These are phyloP conservation scores for Entophlyctis helioformis DNA, from an alignment of 192 early-diverging fungal genomes.

Conservation along the genomic window DNA sequence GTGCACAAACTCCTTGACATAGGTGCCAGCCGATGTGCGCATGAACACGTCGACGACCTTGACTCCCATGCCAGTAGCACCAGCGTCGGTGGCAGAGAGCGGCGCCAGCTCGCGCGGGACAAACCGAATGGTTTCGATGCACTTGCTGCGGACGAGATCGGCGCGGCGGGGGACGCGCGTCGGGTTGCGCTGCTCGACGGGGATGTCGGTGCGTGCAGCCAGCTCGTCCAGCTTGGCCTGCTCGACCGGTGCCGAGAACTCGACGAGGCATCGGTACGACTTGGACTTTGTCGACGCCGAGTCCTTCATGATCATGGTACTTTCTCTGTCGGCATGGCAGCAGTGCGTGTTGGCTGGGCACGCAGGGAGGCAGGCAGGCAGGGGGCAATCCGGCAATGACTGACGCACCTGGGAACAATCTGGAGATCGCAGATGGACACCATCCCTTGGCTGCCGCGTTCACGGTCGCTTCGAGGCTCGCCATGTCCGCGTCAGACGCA, in stretches of 20 bases:
- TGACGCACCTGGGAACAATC: constrained; percentile 16
- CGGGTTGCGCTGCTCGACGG: constrained; percentile 31
- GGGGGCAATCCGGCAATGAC: too few relatives aligned
- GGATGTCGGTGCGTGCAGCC: constrained; percentile 11
- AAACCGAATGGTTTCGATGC: constrained; percentile 17
- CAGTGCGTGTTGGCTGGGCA: too few relatives aligned
- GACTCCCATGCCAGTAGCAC: background rate
- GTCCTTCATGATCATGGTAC: constrained; percentile 26
- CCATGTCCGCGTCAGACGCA: constrained; percentile 11
- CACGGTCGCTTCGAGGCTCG: constrained; percentile 15
- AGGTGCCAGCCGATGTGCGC: constrained; percentile 79
- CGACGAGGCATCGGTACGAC: constrained; percentile 23
- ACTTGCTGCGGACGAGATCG: constrained; percentile 30
- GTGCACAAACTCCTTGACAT: constrained; percentile 92
- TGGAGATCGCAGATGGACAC: constrained; percentile 22
- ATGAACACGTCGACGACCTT: constrained; percentile 17
- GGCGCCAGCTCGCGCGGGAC: background rate
- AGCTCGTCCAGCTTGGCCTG: constrained; percentile 7
- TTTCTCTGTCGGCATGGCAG: constrained; percentile 14
- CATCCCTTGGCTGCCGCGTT: constrained; percentile 20
- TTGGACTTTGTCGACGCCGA: constrained; percentile 33
- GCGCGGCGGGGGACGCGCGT: constrained; percentile 31
- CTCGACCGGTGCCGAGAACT: constrained; percentile 12
- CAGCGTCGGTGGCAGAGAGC: too few relatives aligned
- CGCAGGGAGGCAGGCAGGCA: too few relatives aligned